Conservation (phyloP, 2,329 filamentous ascomycete genomes). For the Colletotrichum sp. region DNA sequence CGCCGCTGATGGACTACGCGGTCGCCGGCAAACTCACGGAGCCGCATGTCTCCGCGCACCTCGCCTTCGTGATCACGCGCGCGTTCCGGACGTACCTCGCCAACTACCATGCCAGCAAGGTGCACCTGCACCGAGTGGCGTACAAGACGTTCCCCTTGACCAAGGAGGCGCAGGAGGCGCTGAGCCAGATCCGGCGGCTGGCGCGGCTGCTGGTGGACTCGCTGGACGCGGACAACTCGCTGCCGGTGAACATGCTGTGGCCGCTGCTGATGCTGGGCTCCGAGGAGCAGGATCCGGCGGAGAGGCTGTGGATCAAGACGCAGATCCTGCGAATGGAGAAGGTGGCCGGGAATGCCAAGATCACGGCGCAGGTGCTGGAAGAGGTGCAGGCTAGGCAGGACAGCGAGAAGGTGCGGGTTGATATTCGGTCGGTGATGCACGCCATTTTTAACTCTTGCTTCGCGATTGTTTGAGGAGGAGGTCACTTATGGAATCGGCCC, state of each 20-base stretch:
- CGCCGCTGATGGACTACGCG: constrained; percentile 60
- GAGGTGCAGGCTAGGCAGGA: constrained; percentile 51
- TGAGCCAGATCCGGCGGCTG: constrained; percentile 53
- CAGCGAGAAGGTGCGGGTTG: constrained; percentile 40
- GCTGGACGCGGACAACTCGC: constrained; percentile 44
- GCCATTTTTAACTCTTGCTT: constrained; percentile 56
- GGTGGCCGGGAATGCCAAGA: constrained; percentile 46
- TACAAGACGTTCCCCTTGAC: constrained; percentile 59
- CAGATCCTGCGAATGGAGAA: constrained; percentile 54
- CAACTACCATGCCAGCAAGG: constrained; percentile 60
- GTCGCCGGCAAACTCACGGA: constrained; percentile 54
- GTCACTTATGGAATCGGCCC: background rate
- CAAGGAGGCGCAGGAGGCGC: constrained; percentile 49
- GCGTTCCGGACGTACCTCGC: constrained; percentile 61
- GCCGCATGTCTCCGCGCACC: constrained; percentile 50
- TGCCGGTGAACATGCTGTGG: constrained; percentile 63
- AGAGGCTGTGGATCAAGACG: constrained; percentile 54
- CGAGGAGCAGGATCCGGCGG: constrained; percentile 54
- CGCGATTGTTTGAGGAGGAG: constrained; percentile 46
- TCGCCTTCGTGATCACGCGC: constrained; percentile 55
- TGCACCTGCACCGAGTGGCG: constrained; percentile 62
- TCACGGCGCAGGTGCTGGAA: constrained; percentile 49
- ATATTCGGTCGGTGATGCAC: constrained; percentile 52
- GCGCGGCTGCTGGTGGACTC: constrained; percentile 48
- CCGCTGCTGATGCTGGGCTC: constrained; percentile 60